These are phyloP conservation scores for Sparassis latifolia DNA, from an alignment of 1,284 basidiomycete genomes.

Conservation along the genomic window DNA sequence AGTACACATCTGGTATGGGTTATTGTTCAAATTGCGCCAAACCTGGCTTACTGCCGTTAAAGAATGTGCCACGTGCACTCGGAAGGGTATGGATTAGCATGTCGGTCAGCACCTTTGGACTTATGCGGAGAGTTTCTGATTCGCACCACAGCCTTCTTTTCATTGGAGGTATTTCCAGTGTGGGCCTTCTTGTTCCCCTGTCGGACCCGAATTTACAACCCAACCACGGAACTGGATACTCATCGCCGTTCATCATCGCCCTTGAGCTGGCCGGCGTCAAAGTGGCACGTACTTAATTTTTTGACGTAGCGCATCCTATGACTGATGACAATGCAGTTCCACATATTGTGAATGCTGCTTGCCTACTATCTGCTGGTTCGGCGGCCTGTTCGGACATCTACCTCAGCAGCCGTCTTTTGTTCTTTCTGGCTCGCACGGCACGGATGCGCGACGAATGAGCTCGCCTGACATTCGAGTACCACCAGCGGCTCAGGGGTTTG, in stretches of 20 bases:
- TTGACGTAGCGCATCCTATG: no score
- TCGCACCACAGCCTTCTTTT: slow-evolving; percentile 22
- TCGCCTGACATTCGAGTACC: no score
- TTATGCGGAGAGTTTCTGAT: no score
- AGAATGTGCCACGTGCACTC: slow-evolving; percentile 38
- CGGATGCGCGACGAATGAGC: slow-evolving; percentile 15
- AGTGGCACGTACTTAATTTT: slow-evolving; percentile 16
- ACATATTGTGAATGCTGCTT: slow-evolving; percentile 31
- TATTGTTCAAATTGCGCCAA: no score
- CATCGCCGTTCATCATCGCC: slow-evolving; percentile 45
- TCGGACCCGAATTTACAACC: slow-evolving; percentile 32
- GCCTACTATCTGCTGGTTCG: slow-evolving; percentile 45
- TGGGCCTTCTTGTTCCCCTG: slow-evolving; percentile 44
- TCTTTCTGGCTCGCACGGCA: slow-evolving; percentile 34
- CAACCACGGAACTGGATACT: slow-evolving; percentile 29
- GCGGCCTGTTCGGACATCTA: slow-evolving; percentile 49
- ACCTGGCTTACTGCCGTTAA: slow-evolving; percentile 4
- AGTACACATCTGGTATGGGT: slow-evolving; percentile 21
- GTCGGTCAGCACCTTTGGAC: slow-evolving; percentile 14
- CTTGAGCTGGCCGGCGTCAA: slow-evolving; percentile 36
- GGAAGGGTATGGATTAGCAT: slow-evolving; percentile 51
- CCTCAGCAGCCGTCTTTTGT: slow-evolving; percentile 44
- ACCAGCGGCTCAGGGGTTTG: no score
- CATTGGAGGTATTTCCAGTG: slow-evolving; percentile 32
- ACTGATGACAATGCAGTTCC: slow-evolving; percentile 36